phyloP scores from a whole-genome alignment of 2,329 filamentous ascomycete species.

The Blastomyces silverae region DNA sequence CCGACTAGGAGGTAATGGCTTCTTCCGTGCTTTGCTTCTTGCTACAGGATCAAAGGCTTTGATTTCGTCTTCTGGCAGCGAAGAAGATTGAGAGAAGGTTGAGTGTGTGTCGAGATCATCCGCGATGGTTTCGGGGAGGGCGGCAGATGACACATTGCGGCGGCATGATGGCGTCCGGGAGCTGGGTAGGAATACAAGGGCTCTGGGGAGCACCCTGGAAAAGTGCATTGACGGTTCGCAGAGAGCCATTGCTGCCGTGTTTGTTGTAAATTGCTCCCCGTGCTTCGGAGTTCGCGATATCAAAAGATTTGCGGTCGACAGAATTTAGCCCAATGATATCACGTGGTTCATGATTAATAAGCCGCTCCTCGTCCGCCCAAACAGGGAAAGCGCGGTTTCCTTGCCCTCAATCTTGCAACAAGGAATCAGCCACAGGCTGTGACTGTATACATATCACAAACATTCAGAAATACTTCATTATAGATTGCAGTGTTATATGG shows the following conservation, averaged over 20 bases:
- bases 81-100: slow-evolving; percentile 30
- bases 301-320: slow-evolving; percentile 7
- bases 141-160: slow-evolving; percentile 44
- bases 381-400: neutral
- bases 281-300: slow-evolving; percentile 2
- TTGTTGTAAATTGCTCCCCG: neutral
- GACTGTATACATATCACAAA: neutral
- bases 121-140: slow-evolving; percentile 34
- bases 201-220: slow-evolving; percentile 34
- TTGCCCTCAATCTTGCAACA: neutral
- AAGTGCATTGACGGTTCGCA: slow-evolving; percentile 37
- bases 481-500: neutral
- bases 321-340: slow-evolving; percentile 10
- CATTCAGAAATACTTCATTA: slow-evolving; percentile 7
- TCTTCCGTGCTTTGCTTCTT: slow-evolving; percentile 41
- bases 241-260: slow-evolving; percentile 33
- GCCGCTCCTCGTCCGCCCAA: neutral
- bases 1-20: slow-evolving; percentile 49
- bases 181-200: slow-evolving; percentile 29
- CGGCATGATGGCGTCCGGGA: slow-evolving; percentile 31
- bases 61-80: slow-evolving; percentile 33
- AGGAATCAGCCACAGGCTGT: neutral
- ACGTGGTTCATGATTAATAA: slow-evolving; percentile 18
- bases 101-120: slow-evolving; percentile 47
- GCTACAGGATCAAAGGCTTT: slow-evolving; percentile 48